These are phyloP conservation scores for Tephrocybe sp. DNA, from an alignment of 768 basidiomycete species.

Conservation along the genomic window DNA sequence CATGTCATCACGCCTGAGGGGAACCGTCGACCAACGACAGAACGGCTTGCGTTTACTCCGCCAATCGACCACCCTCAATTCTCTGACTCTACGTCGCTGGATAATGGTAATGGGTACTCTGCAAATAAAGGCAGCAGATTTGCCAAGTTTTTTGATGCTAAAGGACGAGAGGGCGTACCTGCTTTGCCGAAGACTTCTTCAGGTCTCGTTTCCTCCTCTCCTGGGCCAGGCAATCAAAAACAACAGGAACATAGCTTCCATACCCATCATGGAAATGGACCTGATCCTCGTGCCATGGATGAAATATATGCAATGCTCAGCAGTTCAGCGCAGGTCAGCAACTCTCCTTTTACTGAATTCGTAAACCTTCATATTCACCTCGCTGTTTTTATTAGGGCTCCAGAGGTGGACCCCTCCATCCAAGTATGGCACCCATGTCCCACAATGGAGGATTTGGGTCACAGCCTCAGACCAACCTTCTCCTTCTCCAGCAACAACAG, in stretches of 20 bases:
- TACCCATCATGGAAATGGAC: constrained; percentile 30
- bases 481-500: constrained; percentile 39
- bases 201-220: constrained; percentile 44
- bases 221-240: constrained; percentile 39
- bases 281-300: constrained; percentile 67
- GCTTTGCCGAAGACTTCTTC: constrained; percentile 36
- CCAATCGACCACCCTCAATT: constrained; percentile 13
- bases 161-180: constrained; percentile 44
- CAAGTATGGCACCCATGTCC: constrained; percentile 22
- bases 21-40: constrained; percentile 15
- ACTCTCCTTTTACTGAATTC: background rate
- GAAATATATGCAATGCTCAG: constrained; percentile 82
- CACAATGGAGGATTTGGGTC: constrained; percentile 32
- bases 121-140: constrained; percentile 77
- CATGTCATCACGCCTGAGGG: constrained; percentile 8
- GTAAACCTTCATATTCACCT: constrained; percentile 1
- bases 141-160: constrained; percentile 87
- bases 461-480: constrained; percentile 37
- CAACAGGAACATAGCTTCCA: constrained; percentile 46
- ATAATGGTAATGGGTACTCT: constrained; percentile 45
- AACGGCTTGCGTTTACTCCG: constrained; percentile 21
- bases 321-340: constrained; percentile 69
- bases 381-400: constrained; percentile 26
- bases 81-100: constrained; percentile 16
- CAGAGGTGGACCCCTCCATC: constrained; percentile 25